Percentiles rank a stretch among this genome's conserved stretches.
phyloP scores from a whole-genome alignment of 2,329 filamentous ascomycete genomes.

The Alternaria alternata region DNA sequence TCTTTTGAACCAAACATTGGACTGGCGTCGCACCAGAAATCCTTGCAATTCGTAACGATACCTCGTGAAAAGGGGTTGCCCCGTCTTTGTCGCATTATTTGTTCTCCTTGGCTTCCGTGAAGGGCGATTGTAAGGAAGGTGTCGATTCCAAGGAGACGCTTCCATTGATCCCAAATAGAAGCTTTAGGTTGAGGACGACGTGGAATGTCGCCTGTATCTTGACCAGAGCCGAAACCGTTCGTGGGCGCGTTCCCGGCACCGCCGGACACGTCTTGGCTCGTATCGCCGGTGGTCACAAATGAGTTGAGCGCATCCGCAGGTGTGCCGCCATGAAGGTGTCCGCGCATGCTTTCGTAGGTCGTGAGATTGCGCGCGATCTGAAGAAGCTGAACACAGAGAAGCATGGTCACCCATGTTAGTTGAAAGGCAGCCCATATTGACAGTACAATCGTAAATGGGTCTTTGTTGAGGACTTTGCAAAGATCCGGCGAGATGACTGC shows the following conservation, averaged over 20 bases:
- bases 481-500: conserved; percentile 77
- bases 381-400: conserved; percentile 90
- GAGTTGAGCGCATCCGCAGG: conserved; percentile 70
- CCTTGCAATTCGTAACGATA: conserved; percentile 85
- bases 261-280: conserved; percentile 63
- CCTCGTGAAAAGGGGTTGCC: conserved; percentile 88
- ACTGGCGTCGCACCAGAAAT: conserved; percentile 94
- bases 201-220: conserved; percentile 56
- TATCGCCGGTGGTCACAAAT: conserved; percentile 76
- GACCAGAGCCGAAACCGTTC: conserved; percentile 70
- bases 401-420: conserved; percentile 96
- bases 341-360: conserved; percentile 95
- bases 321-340: conserved; percentile 68
- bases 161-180: conserved; percentile 80
- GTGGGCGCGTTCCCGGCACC: conserved; percentile 35
- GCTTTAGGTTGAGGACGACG: conserved; percentile 61
- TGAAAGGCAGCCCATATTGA: conserved; percentile 83
- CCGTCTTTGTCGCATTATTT: conserved; percentile 52
- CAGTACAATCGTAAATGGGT: conserved; percentile 83
- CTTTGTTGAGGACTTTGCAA: conserved; percentile 79
- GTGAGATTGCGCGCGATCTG: conserved; percentile 93
- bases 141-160: conserved; percentile 85
- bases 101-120: conserved; percentile 67
- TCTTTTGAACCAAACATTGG: conserved; percentile 79
- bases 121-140: conserved; percentile 92